Evolutionary conservation across 352 stramenopile species (phyloP).

Genomic region (Globisporangium mamillatum): DNA sequence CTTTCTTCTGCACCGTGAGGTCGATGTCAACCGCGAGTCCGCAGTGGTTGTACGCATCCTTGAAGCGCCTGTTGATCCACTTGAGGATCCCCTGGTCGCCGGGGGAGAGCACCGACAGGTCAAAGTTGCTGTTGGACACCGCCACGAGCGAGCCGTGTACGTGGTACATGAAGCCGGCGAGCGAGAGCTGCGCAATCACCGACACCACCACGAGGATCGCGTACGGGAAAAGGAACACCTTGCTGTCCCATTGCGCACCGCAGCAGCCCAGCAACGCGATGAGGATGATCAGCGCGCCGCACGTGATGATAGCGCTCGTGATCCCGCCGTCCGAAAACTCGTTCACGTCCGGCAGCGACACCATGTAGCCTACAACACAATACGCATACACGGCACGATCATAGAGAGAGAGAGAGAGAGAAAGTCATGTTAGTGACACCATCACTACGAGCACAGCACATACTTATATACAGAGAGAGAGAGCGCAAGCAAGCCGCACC

Average conservation of each 20-base stretch:
- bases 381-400: constrained; percentile 2
- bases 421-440: neutral
- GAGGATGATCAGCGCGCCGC: constrained; percentile 70
- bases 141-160: constrained; percentile 70
- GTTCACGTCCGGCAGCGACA: constrained; percentile 71
- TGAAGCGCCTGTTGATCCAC: constrained; percentile 79
- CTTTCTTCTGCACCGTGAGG: constrained; percentile 34
- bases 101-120: constrained; percentile 49
- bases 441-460: constrained; percentile 8
- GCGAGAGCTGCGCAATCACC: constrained; percentile 70
- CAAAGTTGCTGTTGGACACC: constrained; percentile 67
- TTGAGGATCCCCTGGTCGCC: constrained; percentile 62
- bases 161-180: constrained; percentile 80
- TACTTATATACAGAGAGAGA: neutral
- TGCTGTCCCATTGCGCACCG: constrained; percentile 83
- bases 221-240: constrained; percentile 83
- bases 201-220: constrained; percentile 76
- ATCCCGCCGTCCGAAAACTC: constrained; percentile 81
- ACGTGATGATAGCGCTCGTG: constrained; percentile 77
- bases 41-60: constrained; percentile 72
- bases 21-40: constrained; percentile 65
- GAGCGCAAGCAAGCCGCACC: constrained; percentile 27
- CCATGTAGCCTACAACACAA: constrained; percentile 61
- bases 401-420: neutral
- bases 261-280: constrained; percentile 79